Evolutionary conservation across 352 stramenopile species (phyloP).

Genomic region (Globisporangium middletonii): DNA sequence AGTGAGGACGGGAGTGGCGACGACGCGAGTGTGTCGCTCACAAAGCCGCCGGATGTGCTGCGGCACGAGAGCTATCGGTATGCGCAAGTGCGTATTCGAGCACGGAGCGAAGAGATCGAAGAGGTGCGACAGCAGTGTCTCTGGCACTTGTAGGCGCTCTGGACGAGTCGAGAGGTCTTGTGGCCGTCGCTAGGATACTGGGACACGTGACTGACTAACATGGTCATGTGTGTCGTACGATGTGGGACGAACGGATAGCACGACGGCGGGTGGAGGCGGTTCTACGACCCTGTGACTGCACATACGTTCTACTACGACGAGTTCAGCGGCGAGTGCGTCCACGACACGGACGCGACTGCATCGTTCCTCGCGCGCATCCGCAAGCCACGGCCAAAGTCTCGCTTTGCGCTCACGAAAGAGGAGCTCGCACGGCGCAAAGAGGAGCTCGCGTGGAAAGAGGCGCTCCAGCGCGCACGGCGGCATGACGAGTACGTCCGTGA

Average conservation of each 20-base stretch:
- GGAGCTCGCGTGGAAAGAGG: constrained; percentile 59
- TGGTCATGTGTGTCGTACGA: neutral
- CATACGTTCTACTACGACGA: constrained; percentile 69
- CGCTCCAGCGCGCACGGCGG: constrained; percentile 37
- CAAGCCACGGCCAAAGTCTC: constrained; percentile 19
- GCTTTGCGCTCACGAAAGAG: constrained; percentile 31
- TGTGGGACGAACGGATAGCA: constrained; percentile 8
- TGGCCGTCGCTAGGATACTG: neutral
- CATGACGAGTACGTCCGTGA: constrained; percentile 31
- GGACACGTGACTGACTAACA: neutral
- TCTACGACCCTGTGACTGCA: constrained; percentile 45
- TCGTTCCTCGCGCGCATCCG: constrained; percentile 34
- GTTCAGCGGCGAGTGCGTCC: constrained; percentile 51
- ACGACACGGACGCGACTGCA: constrained; percentile 38
- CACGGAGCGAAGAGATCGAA: constrained; percentile 63
- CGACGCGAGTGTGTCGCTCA: constrained; percentile 24
- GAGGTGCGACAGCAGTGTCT: constrained; percentile 12
- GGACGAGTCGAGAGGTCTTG: neutral
- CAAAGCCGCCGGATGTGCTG: constrained; percentile 52
- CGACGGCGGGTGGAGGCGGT: constrained; percentile 44
- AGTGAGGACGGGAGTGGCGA: constrained; percentile 9
- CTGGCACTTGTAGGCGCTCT: too few species aligned
- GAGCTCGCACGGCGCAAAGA: constrained; percentile 45
- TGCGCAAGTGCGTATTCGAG: constrained; percentile 38
- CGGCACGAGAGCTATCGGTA: constrained; percentile 46